Base-by-base conservation (phyloP, 306 rosid genomes). In the Nissolia schottii region DNA sequence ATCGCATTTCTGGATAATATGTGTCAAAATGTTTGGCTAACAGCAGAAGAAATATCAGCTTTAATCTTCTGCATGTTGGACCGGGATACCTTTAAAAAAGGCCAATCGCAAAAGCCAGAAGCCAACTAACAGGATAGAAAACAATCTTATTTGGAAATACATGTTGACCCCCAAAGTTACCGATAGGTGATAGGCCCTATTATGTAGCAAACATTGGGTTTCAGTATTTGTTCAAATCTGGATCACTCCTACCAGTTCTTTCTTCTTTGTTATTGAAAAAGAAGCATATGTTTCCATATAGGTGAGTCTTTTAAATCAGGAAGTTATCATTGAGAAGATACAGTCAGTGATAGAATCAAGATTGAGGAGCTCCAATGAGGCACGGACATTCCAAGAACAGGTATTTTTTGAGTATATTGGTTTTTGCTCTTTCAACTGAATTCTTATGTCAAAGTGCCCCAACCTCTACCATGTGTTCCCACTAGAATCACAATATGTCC, bases 281-380 rank as follows among this genome's bases (percentile, higher is more conserved):
- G 49, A 7, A 37, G 46, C 9, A 20, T 58, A 37, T 78, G 19
- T 59, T 54, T 60, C 49, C 62, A 65, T 79, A 63, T 82, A 93
- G 98, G 98, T 93, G 67, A 90, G 96, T 78, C 84, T 93, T 78
- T 75, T 93, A 78, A 90, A 87, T 67, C 98, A 93, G 82, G 98
- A 93, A 86, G 79, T 85, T 71, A 83, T 93, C 73, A 83, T 93
- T 80, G 97, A 91, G 85, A 89, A 84, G 89, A 89, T 93, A 84
- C 94, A 93, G 79, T 84, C 88, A 0, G 83, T 86, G 68, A 83
- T 93, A 58, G 98, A 93, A 76, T 87, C 87, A 67, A 90, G 85
- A 83, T 74, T 93, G 87, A 93, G 97, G 74, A 86, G 73, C 81
- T 93, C 98, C 57, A 87, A 90, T 61, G 92, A 86, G 55, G 73